Conservation (phyloP, 2,329 filamentous ascomycete species). For the Cladophialophora immunda region DNA sequence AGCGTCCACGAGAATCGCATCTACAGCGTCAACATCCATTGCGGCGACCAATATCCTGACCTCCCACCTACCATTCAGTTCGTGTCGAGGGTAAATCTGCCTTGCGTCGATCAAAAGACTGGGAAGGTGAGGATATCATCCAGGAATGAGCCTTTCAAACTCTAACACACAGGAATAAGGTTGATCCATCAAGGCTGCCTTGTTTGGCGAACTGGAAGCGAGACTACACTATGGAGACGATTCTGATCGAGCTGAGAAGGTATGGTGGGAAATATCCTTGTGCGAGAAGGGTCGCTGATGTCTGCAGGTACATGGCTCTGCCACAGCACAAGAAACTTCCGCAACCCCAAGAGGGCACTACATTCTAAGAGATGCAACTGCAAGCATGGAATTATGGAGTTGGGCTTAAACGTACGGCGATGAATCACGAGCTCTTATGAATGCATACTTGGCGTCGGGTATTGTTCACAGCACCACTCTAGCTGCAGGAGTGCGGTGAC, state of each 20-base stretch:
- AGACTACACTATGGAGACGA: conserved; percentile 93
- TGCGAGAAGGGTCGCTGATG: not conserved
- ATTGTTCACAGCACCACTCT: conserved; percentile 33
- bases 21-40: conserved; percentile 97
- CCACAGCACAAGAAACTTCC: conserved; percentile 92
- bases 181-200: conserved; percentile 83
- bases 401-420: conserved; percentile 24
- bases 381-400: conserved; percentile 34
- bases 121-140: conserved; percentile 67
- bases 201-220: conserved; percentile 91
- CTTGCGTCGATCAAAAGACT: conserved; percentile 82
- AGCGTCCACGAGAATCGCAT: conserved; percentile 98
- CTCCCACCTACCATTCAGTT: conserved; percentile 89
- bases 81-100: conserved; percentile 94
- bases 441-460: conserved; percentile 28
- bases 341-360: conserved; percentile 87
- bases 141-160: not conserved
- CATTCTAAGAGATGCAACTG: conserved; percentile 47
- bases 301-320: conserved; percentile 87
- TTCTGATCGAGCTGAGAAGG: conserved; percentile 86
- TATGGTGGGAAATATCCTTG: conserved; percentile 49
- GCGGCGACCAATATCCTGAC: conserved; percentile 88
- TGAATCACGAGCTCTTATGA: conserved; percentile 31
- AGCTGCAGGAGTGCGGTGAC: conserved; percentile 4
- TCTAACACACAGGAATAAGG: conserved; percentile 55